Base-by-base conservation (phyloP, 768 basidiomycete species). In the Boletales sp. region DNA sequence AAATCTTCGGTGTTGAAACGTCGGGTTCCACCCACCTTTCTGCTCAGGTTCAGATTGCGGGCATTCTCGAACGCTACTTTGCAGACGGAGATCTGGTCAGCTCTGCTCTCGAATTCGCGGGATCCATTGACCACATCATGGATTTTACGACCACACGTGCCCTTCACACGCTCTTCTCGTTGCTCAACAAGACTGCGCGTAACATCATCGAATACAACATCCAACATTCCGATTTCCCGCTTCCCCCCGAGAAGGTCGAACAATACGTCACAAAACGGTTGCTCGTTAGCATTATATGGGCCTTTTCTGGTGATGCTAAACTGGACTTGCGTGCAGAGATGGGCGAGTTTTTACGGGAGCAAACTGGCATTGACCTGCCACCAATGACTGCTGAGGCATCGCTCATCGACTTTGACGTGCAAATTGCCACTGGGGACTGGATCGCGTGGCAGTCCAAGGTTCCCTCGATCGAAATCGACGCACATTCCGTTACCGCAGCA, bases 91-190 rank as follows among this genome's bases (percentile, higher is more conserved):
- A 90, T 29, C 77, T 99, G 6, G 88, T 98, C 50, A 78, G 79
- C 55, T 74, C 80, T 5, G 91, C 94, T 5, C 76, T 97, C 38
- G 74, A 76, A 19, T 91, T 84, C 59, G 92, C 94, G 0, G 83
- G 82, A 43, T 78, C 82, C n/a, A 85, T 93, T 40, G 89, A 93
- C 59, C 97, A 99, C 62, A 97, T 99, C 73, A 98, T 99, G 97
- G 94, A 97, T 69, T 97, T 98, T 73, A 97, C 95, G 1, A 67
- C 71, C 31, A 91, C 87, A 9, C 90, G 97, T 38, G 93, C 93
- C 1, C 82, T 98, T 48, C 92, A 90, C 61, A 98, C 97, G 0
- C 80, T 99, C 17, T 98, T 99, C 76, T 98, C 97, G 11, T 80
- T 98, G 44, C 72, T 98, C 69, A 97, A 97, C 80, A 97, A 97